Base-by-base conservation (phyloP, 75 land plant genomes). In the Pinus taeda region DNA sequence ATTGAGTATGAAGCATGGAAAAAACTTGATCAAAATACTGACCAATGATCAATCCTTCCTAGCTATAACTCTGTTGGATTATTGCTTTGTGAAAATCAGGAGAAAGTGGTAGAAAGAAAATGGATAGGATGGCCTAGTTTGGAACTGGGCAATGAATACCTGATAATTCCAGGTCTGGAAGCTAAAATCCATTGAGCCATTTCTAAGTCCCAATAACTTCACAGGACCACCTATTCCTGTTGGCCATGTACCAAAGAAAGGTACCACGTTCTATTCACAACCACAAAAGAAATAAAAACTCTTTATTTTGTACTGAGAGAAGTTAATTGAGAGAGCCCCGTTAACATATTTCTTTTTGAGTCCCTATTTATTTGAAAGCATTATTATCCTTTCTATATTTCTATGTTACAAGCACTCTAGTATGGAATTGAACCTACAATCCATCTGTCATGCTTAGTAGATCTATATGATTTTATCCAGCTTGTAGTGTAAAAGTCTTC, bases 381-480 rank as follows among this genome's bases (percentile, higher is more conserved):
- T 42, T 39, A 18, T 20, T 42, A 20, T 18, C 15, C 65, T 62
- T 62, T 45, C 49, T 69, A 69, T 69, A 37, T 37, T 42, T 42
- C n/a, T 42, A 42, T 45, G n/a, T 69, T 49, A 12, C 9, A 8
- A 11, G 11, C 22, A 14, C 39, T 7, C 42, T 3, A 9, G 36
- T 0, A 17, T 69, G 20, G 39, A 49, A 9, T 49, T 49, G 55
- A 49, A 49, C 72, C 85, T 78, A 87, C 61, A 88, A 62, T 33
- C 96, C 96, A 78, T 89, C 86, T 12, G 96, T 93, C 57, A 81
- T 83, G 70, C 90, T 88, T 12, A 93, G 84, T 12, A 93, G 65
- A 9, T 88, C 79, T n/a, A 93, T 80, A 12, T 58, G 15, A 59
- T 93, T 91, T 6, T 12, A 63, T 20, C 90, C 92, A 20, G 66